Percentiles rank a stretch among this genome's conserved stretches.
phyloP scores from a whole-genome alignment of 495 filamentous ascomycete genomes.

The Bacidia rubella region DNA sequence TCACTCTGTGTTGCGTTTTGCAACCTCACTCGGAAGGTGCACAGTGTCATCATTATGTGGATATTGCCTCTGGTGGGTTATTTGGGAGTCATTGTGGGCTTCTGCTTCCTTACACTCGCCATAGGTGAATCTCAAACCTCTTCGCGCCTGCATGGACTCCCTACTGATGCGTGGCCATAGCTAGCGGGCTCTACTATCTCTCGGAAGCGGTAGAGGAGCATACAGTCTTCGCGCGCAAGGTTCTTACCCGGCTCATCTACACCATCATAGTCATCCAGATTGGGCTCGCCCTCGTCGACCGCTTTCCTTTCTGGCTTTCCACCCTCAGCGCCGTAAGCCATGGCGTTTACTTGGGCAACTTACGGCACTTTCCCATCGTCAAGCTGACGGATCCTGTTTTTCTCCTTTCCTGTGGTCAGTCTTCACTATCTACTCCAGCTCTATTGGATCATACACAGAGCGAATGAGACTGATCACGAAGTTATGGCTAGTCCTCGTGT shows the following conservation, averaged over 20 bases:
- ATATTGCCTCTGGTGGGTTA: conserved; percentile 84
- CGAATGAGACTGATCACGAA: neutral
- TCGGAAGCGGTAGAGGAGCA: conserved; percentile 97
- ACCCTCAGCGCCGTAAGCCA: conserved; percentile 70
- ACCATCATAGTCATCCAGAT: conserved; percentile 60
- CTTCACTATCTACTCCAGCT: neutral
- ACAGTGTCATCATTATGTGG: no score
- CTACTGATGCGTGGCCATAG: no score
- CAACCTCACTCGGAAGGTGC: no score
- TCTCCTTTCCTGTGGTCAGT: conserved; percentile 62
- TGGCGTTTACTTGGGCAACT: conserved; percentile 77
- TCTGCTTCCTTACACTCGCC: conserved; percentile 82
- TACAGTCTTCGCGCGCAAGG: conserved; percentile 75
- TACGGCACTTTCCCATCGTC: conserved; percentile 76
- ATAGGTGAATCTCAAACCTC: conserved; percentile 50
- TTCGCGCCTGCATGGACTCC: no score
- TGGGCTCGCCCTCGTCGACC: conserved; percentile 65
- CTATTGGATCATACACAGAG: neutral
- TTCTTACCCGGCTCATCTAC: conserved; percentile 78
- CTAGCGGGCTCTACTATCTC: conserved; percentile 93
- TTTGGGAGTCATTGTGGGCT: conserved; percentile 73
- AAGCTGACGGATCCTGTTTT: conserved; percentile 83
- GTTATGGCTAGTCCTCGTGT: conserved; percentile 47
- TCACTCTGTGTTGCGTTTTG: no score
- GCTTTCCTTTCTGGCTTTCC: conserved; percentile 64